phyloP scores from a whole-genome alignment of 2,329 filamentous ascomycete species.

The Colletotrichum sp. region DNA sequence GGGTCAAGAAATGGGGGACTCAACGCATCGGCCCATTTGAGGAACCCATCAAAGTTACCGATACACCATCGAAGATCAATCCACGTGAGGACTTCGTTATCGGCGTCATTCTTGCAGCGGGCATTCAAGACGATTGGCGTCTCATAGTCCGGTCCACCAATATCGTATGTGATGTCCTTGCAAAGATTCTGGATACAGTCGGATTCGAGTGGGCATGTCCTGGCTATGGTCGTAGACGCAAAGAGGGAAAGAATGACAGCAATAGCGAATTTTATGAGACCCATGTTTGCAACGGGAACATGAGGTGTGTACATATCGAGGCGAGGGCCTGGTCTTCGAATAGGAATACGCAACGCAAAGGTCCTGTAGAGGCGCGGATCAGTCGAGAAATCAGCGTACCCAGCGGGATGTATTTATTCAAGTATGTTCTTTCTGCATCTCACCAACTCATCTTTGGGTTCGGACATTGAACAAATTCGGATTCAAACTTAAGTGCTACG shows the following conservation, averaged over 20 bases:
- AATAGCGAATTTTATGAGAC: background rate
- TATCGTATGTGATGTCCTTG: background rate
- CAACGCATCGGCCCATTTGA: background rate
- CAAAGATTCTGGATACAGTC: background rate
- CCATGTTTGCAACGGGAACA: background rate
- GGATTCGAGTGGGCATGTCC: background rate
- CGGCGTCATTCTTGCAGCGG: background rate
- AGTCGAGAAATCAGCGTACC: no score
- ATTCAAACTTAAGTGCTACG: rapidly evolving
- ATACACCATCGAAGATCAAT: background rate
- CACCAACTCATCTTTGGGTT: rapidly evolving
- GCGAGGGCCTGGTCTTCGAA: rapidly evolving
- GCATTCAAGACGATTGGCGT: background rate
- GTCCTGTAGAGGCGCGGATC: background rate
- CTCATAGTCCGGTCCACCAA: background rate
- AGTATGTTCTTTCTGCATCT: rapidly evolving
- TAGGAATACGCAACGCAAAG: no score
- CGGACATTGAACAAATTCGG: rapidly evolving
- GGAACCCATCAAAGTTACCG: background rate
- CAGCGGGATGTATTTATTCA: background rate
- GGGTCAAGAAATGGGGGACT: background rate
- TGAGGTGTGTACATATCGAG: background rate
- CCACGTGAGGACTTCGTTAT: background rate
- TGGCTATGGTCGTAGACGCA: background rate
- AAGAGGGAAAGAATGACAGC: background rate